These are phyloP conservation scores for Plasmodium yoelii DNA, from an alignment of 169 alveolate species.

Conservation along the genomic window DNA sequence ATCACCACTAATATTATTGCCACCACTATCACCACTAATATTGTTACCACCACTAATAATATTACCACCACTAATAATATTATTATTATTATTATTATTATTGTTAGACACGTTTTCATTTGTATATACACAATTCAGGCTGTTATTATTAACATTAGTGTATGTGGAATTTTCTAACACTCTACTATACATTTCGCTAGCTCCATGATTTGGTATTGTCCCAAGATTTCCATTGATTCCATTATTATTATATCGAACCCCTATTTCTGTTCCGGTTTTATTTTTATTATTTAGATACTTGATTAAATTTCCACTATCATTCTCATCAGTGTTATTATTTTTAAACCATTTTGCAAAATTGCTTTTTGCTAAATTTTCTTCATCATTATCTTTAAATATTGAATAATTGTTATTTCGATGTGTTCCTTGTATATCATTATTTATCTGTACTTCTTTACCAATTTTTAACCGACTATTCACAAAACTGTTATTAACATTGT, in stretches of 20 bases:
- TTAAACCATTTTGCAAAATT: slow-evolving; percentile 71
- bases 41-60: no score
- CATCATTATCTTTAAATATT: slow-evolving; percentile 71
- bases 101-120: not conserved
- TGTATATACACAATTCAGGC: not conserved
- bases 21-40: no score
- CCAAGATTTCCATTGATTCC: not conserved
- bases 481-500: no score
- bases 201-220: not conserved
- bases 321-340: slow-evolving; percentile 18
- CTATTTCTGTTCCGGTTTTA: not conserved
- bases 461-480: not conserved
- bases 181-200: not conserved
- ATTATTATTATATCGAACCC: not conserved
- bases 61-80: no score
- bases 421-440: not conserved
- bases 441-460: not conserved
- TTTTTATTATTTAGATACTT: slow-evolving; percentile 13
- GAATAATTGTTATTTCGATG: slow-evolving; percentile 1
- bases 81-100: no score
- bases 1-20: no score
- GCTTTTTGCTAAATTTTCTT: slow-evolving; percentile 60
- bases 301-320: slow-evolving; percentile 30
- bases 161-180: not conserved
- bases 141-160: not conserved